A percentile compares a stretch with the other conserved stretches of the same genome.
These are phyloP conservation scores for Nigrospora osmanthi DNA, from an alignment of 2,329 filamentous ascomycete genomes.

Conservation along the genomic window DNA sequence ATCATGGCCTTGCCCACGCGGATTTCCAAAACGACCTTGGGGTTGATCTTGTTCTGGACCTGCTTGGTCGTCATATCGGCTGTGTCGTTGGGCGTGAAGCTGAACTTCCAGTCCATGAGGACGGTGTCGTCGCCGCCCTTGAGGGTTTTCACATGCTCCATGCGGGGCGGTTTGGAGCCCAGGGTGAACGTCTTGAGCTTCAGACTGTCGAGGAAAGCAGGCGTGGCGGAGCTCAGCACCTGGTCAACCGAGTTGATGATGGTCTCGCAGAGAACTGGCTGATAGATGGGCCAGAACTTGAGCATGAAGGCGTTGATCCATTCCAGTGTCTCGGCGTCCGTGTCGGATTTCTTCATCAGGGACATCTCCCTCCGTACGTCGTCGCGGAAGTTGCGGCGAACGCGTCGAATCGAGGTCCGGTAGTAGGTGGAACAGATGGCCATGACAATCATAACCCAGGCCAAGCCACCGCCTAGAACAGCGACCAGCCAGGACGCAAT, in stretches of 20 bases:
- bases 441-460: conserved; percentile 92
- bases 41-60: conserved; percentile 91
- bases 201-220: conserved; percentile 86
- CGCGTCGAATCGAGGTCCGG: conserved; percentile 85
- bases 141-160: conserved; percentile 97
- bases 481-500: conserved; percentile 85
- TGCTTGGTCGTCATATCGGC: conserved; percentile 87
- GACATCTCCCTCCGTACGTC: conserved; percentile 85
- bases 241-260: conserved; percentile 94
- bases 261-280: conserved; percentile 84
- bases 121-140: conserved; percentile 93
- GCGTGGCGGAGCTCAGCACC: conserved; percentile 86
- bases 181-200: conserved; percentile 90
- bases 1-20: conserved; percentile 93
- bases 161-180: conserved; percentile 86
- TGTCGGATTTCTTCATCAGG: conserved; percentile 72
- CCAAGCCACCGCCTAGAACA: conserved; percentile 81
- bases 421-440: conserved; percentile 91
- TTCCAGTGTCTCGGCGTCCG: conserved; percentile 84
- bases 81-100: conserved; percentile 93
- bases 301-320: conserved; percentile 99
- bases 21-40: conserved; percentile 92
- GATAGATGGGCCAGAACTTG: conserved; percentile 99
- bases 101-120: conserved; percentile 99
- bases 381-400: conserved; percentile 92